A percentile compares a stretch with the other conserved stretches of the same genome.
phyloP scores from a whole-genome alignment of 2,329 filamentous ascomycete species.

The Aureobasidium sp. region DNA sequence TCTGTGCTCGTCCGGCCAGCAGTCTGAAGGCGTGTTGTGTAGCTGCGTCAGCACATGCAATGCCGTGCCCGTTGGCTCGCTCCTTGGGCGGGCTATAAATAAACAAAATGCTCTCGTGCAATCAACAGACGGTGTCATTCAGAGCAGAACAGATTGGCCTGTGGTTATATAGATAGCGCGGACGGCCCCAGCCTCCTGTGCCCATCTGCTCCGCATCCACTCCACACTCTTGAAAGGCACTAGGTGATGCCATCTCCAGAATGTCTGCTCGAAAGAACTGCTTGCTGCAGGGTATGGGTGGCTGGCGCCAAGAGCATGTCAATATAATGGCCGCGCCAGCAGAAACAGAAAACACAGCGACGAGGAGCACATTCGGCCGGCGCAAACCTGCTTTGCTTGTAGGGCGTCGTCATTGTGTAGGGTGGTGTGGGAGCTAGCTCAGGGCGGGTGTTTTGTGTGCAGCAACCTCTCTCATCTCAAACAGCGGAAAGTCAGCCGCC shows the following conservation, averaged over 20 bases:
- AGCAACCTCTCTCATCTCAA: not conserved
- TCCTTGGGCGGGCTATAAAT: not conserved
- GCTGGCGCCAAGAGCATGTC: not conserved
- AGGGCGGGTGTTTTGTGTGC: not conserved
- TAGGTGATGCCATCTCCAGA: not conserved
- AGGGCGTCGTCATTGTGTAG: not conserved
- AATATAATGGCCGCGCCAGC: not conserved
- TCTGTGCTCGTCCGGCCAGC: not conserved
- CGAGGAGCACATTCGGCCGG: not conserved
- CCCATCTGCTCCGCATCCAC: conserved; percentile 9
- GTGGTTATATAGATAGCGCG: conserved; percentile 4
- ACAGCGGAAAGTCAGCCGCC: not conserved
- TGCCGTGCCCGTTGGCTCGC: not conserved
- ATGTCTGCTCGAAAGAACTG: not conserved
- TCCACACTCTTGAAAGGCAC: not conserved
- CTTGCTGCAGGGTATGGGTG: not conserved
- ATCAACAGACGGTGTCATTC: not conserved
- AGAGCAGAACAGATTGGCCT: not conserved
- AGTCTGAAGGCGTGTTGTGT: not conserved
- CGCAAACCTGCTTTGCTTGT: conserved; percentile 4
- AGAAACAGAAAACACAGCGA: not conserved
- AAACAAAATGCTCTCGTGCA: conserved; percentile 6
- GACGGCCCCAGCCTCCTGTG: not conserved
- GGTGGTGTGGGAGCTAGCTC: not conserved
- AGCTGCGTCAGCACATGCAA: not conserved